Base-by-base conservation (phyloP, 2,329 filamentous ascomycete genomes). In the Podosphaera aphanis region DNA sequence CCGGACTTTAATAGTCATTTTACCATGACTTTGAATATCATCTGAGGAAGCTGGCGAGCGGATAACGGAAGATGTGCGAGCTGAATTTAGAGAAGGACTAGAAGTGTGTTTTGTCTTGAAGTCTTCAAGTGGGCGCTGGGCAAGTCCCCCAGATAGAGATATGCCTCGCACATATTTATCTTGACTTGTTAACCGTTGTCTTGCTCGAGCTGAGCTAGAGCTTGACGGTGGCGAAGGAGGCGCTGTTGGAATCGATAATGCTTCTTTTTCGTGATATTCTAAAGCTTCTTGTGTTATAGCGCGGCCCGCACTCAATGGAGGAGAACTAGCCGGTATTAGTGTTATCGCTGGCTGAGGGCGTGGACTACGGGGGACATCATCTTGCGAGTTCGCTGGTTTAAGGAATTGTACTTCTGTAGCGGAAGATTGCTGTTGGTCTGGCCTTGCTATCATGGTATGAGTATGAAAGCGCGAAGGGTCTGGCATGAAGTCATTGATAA, bases 401-500 rank as follows among this genome's bases (percentile, higher is more conserved):
- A 53, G 51, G 44, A 56, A 58, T 48, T 49, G 52, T 37, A 55
- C 60, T 54, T 69, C 63, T 59, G 43, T 15, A 10, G 67, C 64
- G 47, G 65, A 57, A 48, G 64, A 64, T 51, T 64, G 53, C 50
- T 56, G 65, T 52, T 67, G 66, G 51, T 64, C 65, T 51, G 65
- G 51, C 61, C 62, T 51, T 48, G 65, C 63, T 66, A 83, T 79
- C 69, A 77, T 80, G 65, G 69, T 74, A 66, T 52, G 49, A 75
- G 46, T 46, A 44, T 56, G 73, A 63, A 79, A 78, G 64, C 75
- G 72, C 56, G 73, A 69, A 55, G 77, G 69, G 64, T 83, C 77
- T 62, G 81, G 72, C 64, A 77, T 74, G 66, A 77, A 77, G 67
- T 88, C 83, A 61, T 71, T 71, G 55, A 77, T 70, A 62, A 77